Conservation (phyloP, 2,329 filamentous ascomycete species). For the Aspergillus fructus region DNA sequence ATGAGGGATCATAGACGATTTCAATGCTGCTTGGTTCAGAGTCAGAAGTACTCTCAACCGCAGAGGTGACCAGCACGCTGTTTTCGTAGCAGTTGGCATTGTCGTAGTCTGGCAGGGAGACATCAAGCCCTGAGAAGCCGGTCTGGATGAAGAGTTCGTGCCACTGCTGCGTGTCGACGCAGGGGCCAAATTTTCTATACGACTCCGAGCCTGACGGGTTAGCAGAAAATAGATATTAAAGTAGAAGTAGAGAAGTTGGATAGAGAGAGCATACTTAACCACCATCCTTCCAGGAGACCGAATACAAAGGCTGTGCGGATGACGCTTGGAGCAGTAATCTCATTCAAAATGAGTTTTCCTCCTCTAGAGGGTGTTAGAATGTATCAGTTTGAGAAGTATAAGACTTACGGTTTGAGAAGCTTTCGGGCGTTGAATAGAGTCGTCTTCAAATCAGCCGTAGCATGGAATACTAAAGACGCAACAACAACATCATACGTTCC, state of each 20-base stretch:
- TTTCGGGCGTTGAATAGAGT: conserved; percentile 13
- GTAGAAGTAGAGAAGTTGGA: no score
- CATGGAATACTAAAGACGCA: conserved; percentile 17
- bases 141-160: conserved; percentile 9
- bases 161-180: conserved; percentile 9
- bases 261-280: conserved; percentile 2
- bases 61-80: conserved; percentile 16
- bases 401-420: conserved; percentile 11
- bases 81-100: conserved; percentile 8
- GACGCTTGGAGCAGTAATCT: conserved; percentile 7
- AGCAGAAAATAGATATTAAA: background rate
- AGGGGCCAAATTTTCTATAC: conserved; percentile 11
- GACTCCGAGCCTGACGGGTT: conserved; percentile 6
- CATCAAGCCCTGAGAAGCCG: conserved; percentile 19
- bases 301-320: conserved; percentile 10
- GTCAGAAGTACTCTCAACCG: background rate
- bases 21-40: background rate
- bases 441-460: conserved; percentile 1
- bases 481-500: conserved; percentile 21
- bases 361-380: conserved; percentile 4
- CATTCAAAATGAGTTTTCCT: conserved; percentile 13
- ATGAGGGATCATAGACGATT: background rate
- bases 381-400: no score
- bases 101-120: conserved; percentile 17
- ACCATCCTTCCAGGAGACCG: conserved; percentile 17